Conservation (phyloP, 306 rosid genomes). For the Carpinus viminea region DNA sequence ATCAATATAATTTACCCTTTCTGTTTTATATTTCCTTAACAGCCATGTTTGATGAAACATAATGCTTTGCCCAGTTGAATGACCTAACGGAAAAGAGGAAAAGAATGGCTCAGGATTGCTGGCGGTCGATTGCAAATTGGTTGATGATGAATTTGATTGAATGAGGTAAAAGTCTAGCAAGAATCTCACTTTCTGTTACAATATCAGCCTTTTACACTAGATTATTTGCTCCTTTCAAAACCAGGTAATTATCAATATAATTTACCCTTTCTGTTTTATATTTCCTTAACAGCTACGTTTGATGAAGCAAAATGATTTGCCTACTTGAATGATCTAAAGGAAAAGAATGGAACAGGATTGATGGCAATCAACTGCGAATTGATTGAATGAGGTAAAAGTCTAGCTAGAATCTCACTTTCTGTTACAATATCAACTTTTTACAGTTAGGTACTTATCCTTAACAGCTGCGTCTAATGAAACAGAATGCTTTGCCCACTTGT, state of each 20-base stretch:
- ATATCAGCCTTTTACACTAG: neutral
- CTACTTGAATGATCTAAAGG: neutral
- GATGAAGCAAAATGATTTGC: neutral
- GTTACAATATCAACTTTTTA: neutral
- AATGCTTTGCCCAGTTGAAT: too few relatives aligned
- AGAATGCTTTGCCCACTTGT: neutral
- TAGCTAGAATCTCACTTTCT: neutral
- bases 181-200: neutral
- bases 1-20: neutral
- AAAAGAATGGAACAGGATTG: neutral
- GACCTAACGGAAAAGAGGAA: neutral
- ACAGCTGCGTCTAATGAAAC: neutral
- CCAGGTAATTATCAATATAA: too few relatives aligned
- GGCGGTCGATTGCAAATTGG: too few relatives aligned
- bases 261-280: neutral
- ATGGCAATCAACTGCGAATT: neutral
- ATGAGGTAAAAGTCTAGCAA: neutral
- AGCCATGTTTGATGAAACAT: neutral
- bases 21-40: neutral
- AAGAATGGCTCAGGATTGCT: neutral
- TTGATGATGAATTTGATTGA: neutral
- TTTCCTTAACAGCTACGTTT: neutral
- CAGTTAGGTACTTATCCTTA: neutral
- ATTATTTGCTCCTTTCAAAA: neutral
- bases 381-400: neutral